These are phyloP conservation scores for Flaveria brownii DNA, from an alignment of 129 eudicot genomes.

Conservation along the genomic window DNA sequence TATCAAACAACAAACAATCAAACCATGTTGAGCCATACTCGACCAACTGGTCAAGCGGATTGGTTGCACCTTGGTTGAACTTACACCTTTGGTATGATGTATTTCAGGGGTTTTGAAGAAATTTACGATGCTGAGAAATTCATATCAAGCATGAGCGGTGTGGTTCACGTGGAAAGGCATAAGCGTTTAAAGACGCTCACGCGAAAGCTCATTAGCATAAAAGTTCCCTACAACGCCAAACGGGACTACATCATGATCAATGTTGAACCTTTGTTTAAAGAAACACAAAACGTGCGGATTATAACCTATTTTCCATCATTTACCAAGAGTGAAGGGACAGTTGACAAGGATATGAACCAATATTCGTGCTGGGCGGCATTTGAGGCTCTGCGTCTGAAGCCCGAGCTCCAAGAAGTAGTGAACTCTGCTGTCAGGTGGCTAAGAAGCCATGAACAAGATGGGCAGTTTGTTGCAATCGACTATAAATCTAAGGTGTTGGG, in stretches of 20 bases:
- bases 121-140: constrained; percentile 58
- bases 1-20: neutral
- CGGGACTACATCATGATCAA: constrained; percentile 43
- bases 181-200: constrained; percentile 30
- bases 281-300: constrained; percentile 42
- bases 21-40: neutral
- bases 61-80: constrained; percentile 3
- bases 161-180: constrained; percentile 54
- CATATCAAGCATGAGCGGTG: constrained; percentile 51
- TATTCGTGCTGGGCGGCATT: constrained; percentile 57
- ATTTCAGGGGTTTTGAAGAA: constrained; percentile 60
- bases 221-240: constrained; percentile 60
- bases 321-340: constrained; percentile 27
- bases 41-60: neutral
- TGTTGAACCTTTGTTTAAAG: constrained; percentile 50
- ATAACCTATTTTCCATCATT: constrained; percentile 46
- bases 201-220: constrained; percentile 38
- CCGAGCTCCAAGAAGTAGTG: constrained; percentile 43
- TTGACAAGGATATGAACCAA: constrained; percentile 32
- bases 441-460: constrained; percentile 34
- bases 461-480: constrained; percentile 60
- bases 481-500: constrained; percentile 42
- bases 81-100: constrained; percentile 7
- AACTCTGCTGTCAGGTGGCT: constrained; percentile 46
- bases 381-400: constrained; percentile 51